A percentile compares a stretch with the other conserved stretches of the same genome.
Evolutionary conservation across 257 asterid species (phyloP).

Genomic region (Lithospermum erythrorhizon): DNA sequence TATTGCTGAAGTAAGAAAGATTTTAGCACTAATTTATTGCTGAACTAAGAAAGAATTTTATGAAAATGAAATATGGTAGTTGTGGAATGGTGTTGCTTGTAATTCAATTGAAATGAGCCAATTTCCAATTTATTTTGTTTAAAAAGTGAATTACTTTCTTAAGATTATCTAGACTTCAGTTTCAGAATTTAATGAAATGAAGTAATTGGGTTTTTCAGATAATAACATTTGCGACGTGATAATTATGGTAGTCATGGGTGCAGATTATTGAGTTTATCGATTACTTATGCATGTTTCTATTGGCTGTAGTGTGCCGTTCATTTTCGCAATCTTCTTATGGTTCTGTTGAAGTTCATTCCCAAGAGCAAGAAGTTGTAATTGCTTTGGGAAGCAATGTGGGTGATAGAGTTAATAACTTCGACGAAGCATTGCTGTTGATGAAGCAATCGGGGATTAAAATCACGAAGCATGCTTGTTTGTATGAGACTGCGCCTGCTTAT

Average conservation of each 20-base stretch:
- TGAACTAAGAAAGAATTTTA: neutral
- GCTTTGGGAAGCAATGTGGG: slow-evolving; percentile 97
- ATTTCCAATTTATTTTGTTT: neutral
- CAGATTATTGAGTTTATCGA: neutral
- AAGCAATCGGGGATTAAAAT: slow-evolving; percentile 64
- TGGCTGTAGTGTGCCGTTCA: slow-evolving; percentile 26
- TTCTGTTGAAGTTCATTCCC: slow-evolving; percentile 51
- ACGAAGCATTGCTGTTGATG: slow-evolving; percentile 69
- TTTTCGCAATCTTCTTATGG: slow-evolving; percentile 35
- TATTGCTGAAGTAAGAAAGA: no score
- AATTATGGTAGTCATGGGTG: neutral
- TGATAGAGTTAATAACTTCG: slow-evolving; percentile 57
- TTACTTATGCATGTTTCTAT: slow-evolving; percentile 1
- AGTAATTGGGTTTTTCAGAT: neutral
- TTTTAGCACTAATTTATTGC: neutral
- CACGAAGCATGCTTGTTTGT: slow-evolving; percentile 65
- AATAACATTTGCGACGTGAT: neutral
- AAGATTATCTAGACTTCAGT: no score
- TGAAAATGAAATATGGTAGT: no score
- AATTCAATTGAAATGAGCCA: no score
- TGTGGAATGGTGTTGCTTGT: no score
- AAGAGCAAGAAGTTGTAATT: slow-evolving; percentile 72
- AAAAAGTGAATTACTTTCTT: no score
- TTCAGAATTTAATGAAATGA: neutral
- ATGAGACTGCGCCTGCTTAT: slow-evolving; percentile 84